Percentiles rank a stretch among this genome's conserved stretches.
These are phyloP conservation scores for Trichothecium sympodiale DNA, from an alignment of 2,329 filamentous ascomycete species.

Conservation along the genomic window DNA sequence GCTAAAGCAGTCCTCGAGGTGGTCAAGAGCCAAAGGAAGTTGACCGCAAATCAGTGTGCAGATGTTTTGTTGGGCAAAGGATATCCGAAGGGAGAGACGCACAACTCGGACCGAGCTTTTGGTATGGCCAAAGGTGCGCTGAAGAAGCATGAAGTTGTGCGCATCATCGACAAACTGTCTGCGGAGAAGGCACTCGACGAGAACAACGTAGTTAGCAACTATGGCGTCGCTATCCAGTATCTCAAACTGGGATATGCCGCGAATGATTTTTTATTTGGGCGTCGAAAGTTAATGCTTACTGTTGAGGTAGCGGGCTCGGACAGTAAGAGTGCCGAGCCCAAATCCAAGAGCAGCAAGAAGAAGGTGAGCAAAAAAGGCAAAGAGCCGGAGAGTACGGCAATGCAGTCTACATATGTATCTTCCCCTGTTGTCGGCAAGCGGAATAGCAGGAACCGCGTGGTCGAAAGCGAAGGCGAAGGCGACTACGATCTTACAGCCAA, in stretches of 20 bases:
- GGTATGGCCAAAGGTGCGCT: constrained; percentile 55
- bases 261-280: constrained; percentile 29
- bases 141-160: constrained; percentile 66
- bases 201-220: constrained; percentile 39
- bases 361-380: constrained; percentile 20
- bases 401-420: constrained; percentile 36
- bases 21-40: constrained; percentile 46
- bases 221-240: constrained; percentile 65
- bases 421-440: constrained; percentile 28
- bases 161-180: constrained; percentile 69
- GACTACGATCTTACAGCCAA: constrained; percentile 29
- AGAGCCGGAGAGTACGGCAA: constrained; percentile 25
- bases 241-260: constrained; percentile 37
- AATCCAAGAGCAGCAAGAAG: constrained; percentile 25
- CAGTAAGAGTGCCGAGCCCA: constrained; percentile 18
- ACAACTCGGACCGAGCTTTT: constrained; percentile 45
- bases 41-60: constrained; percentile 72
- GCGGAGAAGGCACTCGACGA: constrained; percentile 65
- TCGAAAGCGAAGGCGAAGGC: constrained; percentile 21
- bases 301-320: constrained; percentile 25
- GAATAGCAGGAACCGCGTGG: constrained; percentile 17
- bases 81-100: constrained; percentile 43
- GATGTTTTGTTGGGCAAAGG: constrained; percentile 69
- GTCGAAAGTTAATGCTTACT: constrained; percentile 32
- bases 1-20: constrained; percentile 62